phyloP scores from a whole-genome alignment of 257 asterid species.

The Solanum piurae region DNA sequence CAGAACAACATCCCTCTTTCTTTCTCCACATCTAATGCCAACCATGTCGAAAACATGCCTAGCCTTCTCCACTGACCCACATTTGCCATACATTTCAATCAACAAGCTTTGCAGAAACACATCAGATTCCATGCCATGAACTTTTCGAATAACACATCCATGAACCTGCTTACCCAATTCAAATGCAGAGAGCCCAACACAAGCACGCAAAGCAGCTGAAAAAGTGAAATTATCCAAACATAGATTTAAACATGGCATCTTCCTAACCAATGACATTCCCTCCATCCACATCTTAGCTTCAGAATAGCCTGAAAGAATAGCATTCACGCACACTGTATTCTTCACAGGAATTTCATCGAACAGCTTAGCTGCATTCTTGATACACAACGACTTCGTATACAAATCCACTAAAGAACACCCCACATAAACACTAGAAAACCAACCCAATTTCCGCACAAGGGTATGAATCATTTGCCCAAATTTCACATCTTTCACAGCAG shows the following conservation, averaged over 20 bases:
- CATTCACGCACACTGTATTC: conserved; percentile 59
- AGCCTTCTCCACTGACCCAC: conserved; percentile 54
- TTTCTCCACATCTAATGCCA: conserved; percentile 25
- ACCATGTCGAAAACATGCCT: conserved; percentile 39
- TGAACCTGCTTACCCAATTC: conserved; percentile 65
- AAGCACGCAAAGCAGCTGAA: conserved; percentile 53
- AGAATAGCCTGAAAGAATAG: conserved; percentile 59
- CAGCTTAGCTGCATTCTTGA: conserved; percentile 40
- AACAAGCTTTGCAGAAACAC: conserved; percentile 61
- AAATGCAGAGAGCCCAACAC: conserved; percentile 43
- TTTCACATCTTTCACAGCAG: conserved; percentile 14
- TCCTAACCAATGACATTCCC: conserved; percentile 31
- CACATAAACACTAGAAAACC: conserved; percentile 55
- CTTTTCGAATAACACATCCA: conserved; percentile 30
- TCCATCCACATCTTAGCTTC: conserved; percentile 63
- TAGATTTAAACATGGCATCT: conserved; percentile 31
- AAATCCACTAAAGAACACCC: conserved; percentile 63
- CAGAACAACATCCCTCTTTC: conserved; percentile 45
- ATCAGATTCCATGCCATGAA: conserved; percentile 29
- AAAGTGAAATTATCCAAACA: conserved; percentile 45
- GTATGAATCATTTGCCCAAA: conserved; percentile 45
- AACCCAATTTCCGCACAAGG: conserved; percentile 38
- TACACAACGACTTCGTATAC: conserved; percentile 21
- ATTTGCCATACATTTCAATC: conserved; percentile 83
- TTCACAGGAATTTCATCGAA: conserved; percentile 82